Conservation (phyloP, 2,329 filamentous ascomycete species). For the Cordyceps militaris region DNA sequence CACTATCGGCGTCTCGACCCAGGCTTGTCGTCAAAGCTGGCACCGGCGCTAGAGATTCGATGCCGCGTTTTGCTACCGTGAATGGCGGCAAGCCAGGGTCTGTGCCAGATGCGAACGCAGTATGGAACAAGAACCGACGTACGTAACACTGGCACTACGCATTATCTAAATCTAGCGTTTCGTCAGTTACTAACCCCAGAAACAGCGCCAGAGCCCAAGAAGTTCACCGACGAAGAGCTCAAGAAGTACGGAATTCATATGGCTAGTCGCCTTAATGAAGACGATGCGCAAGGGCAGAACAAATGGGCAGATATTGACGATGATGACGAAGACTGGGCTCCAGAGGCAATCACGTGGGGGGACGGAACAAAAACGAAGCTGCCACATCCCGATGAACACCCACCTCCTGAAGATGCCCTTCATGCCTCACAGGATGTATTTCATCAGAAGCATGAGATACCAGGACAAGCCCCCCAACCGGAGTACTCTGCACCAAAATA, state of each 20-base stretch:
- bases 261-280: slow-evolving; percentile 68
- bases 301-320: slow-evolving; percentile 91
- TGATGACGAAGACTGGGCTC: slow-evolving; percentile 81
- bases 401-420: slow-evolving; percentile 5
- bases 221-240: slow-evolving; percentile 80
- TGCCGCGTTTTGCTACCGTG: slow-evolving; percentile 32
- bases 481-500: slow-evolving; percentile 31
- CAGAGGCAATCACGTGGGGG: slow-evolving; percentile 80
- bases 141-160: slow-evolving; percentile 28
- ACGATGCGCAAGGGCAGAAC: slow-evolving; percentile 65
- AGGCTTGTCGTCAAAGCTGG: slow-evolving; percentile 71
- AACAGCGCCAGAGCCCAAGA: slow-evolving; percentile 65
- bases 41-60: slow-evolving; percentile 48
- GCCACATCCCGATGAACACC: slow-evolving; percentile 51
- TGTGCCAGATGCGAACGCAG: slow-evolving; percentile 63
- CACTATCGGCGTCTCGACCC: slow-evolving; percentile 52
- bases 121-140: slow-evolving; percentile 89
- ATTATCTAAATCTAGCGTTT: not conserved
- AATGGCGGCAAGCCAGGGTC: slow-evolving; percentile 51
- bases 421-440: not conserved
- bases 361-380: slow-evolving; percentile 79
- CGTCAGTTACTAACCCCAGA: slow-evolving; percentile 19
- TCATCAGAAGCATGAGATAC: not conserved
- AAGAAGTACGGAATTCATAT: slow-evolving; percentile 83
- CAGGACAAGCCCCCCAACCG: slow-evolving; percentile 15